Percentiles rank a stretch among this genome's conserved stretches.
Evolutionary conservation across 805 yeast species (phyloP).

Genomic region (Alloascoidea africana): DNA sequence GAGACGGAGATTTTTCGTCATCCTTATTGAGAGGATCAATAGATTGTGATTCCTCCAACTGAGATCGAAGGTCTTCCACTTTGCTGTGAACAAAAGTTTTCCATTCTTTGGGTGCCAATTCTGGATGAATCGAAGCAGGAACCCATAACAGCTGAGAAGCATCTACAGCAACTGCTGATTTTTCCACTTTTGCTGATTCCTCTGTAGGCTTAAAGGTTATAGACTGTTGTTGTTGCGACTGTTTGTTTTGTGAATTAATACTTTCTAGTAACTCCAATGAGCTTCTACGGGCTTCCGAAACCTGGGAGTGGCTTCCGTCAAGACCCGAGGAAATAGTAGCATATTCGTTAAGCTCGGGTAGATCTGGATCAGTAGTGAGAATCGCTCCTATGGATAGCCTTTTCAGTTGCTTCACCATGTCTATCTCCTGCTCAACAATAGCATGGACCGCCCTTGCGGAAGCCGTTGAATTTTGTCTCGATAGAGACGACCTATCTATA

Average conservation of each 20-base stretch:
- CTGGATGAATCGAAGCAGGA: conserved; percentile 90
- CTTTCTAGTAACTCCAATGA: too few relatives aligned
- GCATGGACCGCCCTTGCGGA: conserved; percentile 15
- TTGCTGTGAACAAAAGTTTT: conserved; percentile 23
- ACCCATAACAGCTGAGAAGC: conserved; percentile 60
- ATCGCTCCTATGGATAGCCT: conserved; percentile 23
- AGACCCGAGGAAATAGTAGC: too few relatives aligned
- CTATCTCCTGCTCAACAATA: conserved; percentile 25
- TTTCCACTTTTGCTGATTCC: neutral
- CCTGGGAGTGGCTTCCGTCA: too few relatives aligned
- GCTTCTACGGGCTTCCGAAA: too few relatives aligned
- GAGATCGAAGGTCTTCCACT: conserved; percentile 16
- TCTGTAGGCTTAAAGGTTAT: neutral
- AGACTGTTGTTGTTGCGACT: too few relatives aligned
- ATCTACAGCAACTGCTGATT: too few relatives aligned
- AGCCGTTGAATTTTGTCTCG: too few relatives aligned
- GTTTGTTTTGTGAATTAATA: too few relatives aligned
- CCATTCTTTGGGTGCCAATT: conserved; percentile 77
- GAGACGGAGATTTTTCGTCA: too few relatives aligned
- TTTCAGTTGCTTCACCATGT: conserved; percentile 22
- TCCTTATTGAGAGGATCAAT: neutral
- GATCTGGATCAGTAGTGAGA: conserved; percentile 23
- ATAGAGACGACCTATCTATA: too few relatives aligned
- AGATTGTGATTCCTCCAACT: conserved; percentile 2
- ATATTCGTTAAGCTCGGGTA: too few relatives aligned